These are phyloP conservation scores for Talaromyces trachyspermus DNA, from an alignment of 495 filamentous ascomycete genomes.

Conservation along the genomic window DNA sequence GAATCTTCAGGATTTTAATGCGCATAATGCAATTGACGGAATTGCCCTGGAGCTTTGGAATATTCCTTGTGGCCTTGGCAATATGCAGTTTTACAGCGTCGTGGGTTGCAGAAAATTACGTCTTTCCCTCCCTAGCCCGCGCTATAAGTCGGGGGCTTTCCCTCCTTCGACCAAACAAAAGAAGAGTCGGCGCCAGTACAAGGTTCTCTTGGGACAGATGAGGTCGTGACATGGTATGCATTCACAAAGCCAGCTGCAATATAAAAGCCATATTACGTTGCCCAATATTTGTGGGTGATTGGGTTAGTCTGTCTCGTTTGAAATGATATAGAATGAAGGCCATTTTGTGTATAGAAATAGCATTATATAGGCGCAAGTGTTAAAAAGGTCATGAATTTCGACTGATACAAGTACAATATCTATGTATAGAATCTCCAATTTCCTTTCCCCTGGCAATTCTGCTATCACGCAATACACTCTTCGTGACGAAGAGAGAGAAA, in stretches of 20 bases:
- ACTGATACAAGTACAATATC: neutral
- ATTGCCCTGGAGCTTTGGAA: constrained; percentile 62
- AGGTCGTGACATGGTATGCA: constrained; percentile 23
- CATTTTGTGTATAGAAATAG: neutral
- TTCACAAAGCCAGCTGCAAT: too few species aligned
- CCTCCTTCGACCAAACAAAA: constrained; percentile 43
- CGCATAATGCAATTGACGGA: constrained; percentile 79
- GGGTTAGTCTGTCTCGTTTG: too few species aligned
- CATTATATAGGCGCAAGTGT: neutral
- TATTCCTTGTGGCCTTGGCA: constrained; percentile 62
- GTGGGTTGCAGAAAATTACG: constrained; percentile 60
- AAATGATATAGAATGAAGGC: too few species aligned
- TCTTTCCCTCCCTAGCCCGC: constrained; percentile 66
- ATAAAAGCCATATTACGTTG: too few species aligned
- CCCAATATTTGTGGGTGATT: too few species aligned
- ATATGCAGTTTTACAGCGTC: constrained; percentile 56
- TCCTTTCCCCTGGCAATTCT: neutral
- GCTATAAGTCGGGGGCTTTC: constrained; percentile 53
- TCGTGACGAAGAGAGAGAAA: neutral
- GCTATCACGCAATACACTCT: neutral
- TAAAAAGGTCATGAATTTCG: neutral
- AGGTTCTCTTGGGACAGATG: constrained; percentile 71
- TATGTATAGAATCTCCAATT: neutral
- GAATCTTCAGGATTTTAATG: constrained; percentile 59
- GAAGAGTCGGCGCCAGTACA: constrained; percentile 84